Percentiles rank a stretch among this genome's conserved stretches.
Evolutionary conservation across 371 early-diverging fungal genomes (phyloP).

Genomic region (Apophysomyces trapeziformis): DNA sequence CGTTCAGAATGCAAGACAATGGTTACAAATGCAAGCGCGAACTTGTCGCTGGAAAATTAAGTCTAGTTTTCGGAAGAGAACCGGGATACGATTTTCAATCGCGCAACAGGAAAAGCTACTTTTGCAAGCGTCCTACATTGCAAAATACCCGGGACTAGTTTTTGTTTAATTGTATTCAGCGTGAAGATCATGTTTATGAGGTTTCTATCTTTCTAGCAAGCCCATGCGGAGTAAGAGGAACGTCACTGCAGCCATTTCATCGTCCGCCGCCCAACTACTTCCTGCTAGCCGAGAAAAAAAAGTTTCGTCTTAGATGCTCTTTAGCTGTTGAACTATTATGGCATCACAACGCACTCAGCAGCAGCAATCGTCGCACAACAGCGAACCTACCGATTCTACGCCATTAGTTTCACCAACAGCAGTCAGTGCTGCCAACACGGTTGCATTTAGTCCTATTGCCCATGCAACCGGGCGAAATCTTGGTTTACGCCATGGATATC

Average conservation of each 20-base stretch:
- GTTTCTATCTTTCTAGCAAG: too few relatives aligned
- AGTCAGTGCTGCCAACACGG: conserved; percentile 5
- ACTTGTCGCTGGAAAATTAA: too few relatives aligned
- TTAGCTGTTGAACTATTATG: not conserved
- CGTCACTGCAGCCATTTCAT: conserved; percentile 4
- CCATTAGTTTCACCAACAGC: conserved; percentile 2
- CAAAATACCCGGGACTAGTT: too few relatives aligned
- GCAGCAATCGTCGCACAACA: conserved; percentile 5
- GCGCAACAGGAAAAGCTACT: too few relatives aligned
- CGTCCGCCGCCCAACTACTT: not conserved
- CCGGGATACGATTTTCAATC: too few relatives aligned
- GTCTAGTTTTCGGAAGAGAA: too few relatives aligned
- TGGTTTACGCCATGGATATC: not conserved
- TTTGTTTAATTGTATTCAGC: too few relatives aligned
- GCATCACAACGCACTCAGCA: not conserved
- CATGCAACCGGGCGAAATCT: not conserved
- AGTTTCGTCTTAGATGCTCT: not conserved
- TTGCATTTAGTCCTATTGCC: conserved; percentile 5
- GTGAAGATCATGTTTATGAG: too few relatives aligned
- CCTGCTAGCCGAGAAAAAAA: not conserved
- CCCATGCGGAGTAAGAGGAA: not conserved
- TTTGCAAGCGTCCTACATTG: too few relatives aligned
- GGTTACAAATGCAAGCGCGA: too few relatives aligned
- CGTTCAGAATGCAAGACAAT: too few relatives aligned
- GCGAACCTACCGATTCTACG: not conserved